Conservation (phyloP, 208 protist species). For the Kentomonas sorsogonicus region DNA sequence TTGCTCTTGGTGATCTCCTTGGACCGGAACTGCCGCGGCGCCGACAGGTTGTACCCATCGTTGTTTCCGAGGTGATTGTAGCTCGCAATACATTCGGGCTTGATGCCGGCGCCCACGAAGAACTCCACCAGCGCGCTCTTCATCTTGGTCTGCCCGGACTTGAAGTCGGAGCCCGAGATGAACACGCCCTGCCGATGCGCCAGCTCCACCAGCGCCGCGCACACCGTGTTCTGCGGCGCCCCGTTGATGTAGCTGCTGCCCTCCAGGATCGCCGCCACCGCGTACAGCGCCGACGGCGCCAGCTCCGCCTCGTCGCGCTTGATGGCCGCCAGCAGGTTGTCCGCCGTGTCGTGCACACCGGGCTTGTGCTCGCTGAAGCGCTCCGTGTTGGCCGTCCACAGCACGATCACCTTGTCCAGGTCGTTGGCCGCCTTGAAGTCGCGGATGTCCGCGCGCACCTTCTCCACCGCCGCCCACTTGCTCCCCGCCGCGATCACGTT, state of each 20-base stretch:
- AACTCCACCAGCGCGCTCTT: slow-evolving; percentile 99
- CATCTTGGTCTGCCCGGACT: slow-evolving; percentile 99
- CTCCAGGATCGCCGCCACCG: slow-evolving; percentile 96
- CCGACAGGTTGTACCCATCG: slow-evolving; percentile 97
- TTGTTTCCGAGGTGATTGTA: slow-evolving; percentile 99
- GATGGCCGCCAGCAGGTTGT: slow-evolving; percentile 93
- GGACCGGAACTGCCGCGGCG: slow-evolving; percentile 95
- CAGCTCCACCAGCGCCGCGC: slow-evolving; percentile 93
- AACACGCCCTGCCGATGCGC: slow-evolving; percentile 85
- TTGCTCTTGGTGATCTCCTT: slow-evolving; percentile 99
- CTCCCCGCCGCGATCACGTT: slow-evolving; percentile 89
- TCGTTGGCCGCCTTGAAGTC: slow-evolving; percentile 81
- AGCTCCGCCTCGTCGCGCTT: slow-evolving; percentile 87
- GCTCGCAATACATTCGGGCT: slow-evolving; percentile 79
- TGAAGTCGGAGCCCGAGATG: slow-evolving; percentile 99
- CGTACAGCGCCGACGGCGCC: slow-evolving; percentile 95
- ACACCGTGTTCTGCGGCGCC: slow-evolving; percentile 98
- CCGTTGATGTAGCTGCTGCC: slow-evolving; percentile 97
- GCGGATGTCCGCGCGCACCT: slow-evolving; percentile 94
- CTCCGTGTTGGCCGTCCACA: slow-evolving; percentile 99
- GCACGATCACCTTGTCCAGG: slow-evolving; percentile 96
- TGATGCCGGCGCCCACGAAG: slow-evolving; percentile 92
- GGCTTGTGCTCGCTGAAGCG: slow-evolving; percentile 89
- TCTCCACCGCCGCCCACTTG: slow-evolving; percentile 93
- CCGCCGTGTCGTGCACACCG: slow-evolving; percentile 95